Conservation (phyloP, 176 grass and related monocot species). For the Eleusine coracana region DNA sequence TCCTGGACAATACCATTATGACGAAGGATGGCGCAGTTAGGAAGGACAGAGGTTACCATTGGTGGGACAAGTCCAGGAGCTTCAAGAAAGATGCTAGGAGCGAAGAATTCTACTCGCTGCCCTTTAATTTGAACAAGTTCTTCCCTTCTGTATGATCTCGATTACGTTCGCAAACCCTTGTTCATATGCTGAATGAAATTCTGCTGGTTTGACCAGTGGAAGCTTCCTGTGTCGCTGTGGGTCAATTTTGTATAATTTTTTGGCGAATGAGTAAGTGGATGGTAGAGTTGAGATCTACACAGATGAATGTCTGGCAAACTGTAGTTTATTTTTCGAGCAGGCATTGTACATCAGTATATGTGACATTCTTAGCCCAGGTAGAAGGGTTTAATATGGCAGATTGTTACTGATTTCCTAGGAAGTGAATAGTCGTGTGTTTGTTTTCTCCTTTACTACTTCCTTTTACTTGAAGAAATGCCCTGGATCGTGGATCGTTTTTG, state of each 20-base stretch:
- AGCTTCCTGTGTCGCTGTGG: conserved; percentile 8
- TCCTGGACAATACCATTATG: conserved; percentile 80
- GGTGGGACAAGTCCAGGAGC: conserved; percentile 82
- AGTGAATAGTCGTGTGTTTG: neutral
- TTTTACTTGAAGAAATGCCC: neutral
- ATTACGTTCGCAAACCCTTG: neutral
- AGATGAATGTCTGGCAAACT: conserved; percentile 10
- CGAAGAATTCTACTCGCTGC: conserved; percentile 84
- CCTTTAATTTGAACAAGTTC: conserved; percentile 85
- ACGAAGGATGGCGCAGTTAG: conserved; percentile 41
- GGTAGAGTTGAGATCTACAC: conserved; percentile 1
- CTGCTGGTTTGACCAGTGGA: conserved; percentile 27
- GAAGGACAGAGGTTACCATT: conserved; percentile 84
- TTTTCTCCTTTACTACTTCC: neutral
- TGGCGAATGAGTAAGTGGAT: conserved; percentile 20
- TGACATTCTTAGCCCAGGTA: neutral
- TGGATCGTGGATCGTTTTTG: neutral
- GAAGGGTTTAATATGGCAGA: neutral
- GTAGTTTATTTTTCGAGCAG: conserved; percentile 3
- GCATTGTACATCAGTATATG: conserved; percentile 25
- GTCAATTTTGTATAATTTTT: conserved; percentile 47
- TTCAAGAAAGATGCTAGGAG: conserved; percentile 75
- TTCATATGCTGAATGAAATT: conserved; percentile 23
- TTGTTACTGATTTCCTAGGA: neutral
- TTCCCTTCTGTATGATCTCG: conserved; percentile 62